Evolutionary conservation across 306 rosid species (phyloP).

Genomic region (Ceratonia siliqua): DNA sequence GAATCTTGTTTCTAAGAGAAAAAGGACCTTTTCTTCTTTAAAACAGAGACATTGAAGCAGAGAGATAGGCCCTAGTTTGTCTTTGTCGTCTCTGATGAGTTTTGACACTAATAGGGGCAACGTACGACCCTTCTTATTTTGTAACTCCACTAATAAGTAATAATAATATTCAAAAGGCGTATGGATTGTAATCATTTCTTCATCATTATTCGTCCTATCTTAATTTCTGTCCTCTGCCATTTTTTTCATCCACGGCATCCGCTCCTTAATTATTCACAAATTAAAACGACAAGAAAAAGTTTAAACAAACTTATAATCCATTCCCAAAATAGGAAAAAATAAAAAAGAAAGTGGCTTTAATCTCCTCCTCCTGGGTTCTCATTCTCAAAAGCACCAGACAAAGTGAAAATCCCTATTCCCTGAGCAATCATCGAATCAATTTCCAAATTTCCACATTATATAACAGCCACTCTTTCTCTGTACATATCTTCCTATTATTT

Average conservation of each 20-base stretch:
- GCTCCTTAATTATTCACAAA: constrained; percentile 25
- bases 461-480: not conserved
- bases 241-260: constrained; percentile 19
- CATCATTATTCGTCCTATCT: constrained; percentile 28
- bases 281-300: constrained; percentile 19
- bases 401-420: constrained; percentile 23
- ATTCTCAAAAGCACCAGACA: constrained; percentile 32
- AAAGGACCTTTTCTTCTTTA: not conserved
- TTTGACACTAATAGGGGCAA: constrained; percentile 2
- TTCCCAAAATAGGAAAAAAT: not conserved
- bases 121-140: constrained; percentile 18
- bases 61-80: not conserved
- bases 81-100: not conserved
- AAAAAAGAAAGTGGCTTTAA: too few relatives aligned
- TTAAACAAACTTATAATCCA: not conserved
- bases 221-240: constrained; percentile 25
- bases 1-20: not conserved
- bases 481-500: not conserved
- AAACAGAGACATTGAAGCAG: not conserved
- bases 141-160: not conserved
- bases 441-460: constrained; percentile 24
- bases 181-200: constrained; percentile 40
- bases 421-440: constrained; percentile 27
- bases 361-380: not conserved
- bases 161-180: constrained; percentile 8